Evolutionary conservation across 441 rosid species (phyloP).

Genomic region (Arabidopsis hybrid): DNA sequence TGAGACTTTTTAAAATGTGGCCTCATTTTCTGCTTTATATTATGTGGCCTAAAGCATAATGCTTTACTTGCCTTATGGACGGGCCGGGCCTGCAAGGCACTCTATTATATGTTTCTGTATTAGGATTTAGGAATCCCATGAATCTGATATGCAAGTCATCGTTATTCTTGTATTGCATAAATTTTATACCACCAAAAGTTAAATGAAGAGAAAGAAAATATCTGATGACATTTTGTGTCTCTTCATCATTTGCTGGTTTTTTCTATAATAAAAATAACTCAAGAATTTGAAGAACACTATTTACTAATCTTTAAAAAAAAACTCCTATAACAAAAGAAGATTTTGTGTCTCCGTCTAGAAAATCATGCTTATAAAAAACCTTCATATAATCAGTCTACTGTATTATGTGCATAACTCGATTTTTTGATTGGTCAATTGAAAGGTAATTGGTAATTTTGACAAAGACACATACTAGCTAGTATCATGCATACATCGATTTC

Average conservation of each 20-base stretch:
- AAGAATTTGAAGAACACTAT: background rate
- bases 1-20: no score
- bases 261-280: background rate
- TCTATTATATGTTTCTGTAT: background rate
- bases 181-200: constrained; percentile 1
- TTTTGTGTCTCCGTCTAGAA: background rate
- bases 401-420: no score
- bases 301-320: no score
- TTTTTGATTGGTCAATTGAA: no score
- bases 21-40: no score
- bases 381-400: no score
- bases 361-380: no score
- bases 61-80: no score
- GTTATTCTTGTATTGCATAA: constrained; percentile 2
- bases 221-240: background rate
- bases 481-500: background rate
- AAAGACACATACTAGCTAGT: no score
- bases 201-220: background rate
- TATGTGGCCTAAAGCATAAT: no score
- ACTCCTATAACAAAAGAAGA: no score
- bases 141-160: background rate
- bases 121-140: background rate
- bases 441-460: no score
- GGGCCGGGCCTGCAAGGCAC: background rate
- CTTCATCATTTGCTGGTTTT: background rate